A percentile compares a stretch with the other conserved stretches of the same genome.
Conservation (phyloP, 2,329 filamentous ascomycete genomes). For the Aureobasidium lini region DNA sequence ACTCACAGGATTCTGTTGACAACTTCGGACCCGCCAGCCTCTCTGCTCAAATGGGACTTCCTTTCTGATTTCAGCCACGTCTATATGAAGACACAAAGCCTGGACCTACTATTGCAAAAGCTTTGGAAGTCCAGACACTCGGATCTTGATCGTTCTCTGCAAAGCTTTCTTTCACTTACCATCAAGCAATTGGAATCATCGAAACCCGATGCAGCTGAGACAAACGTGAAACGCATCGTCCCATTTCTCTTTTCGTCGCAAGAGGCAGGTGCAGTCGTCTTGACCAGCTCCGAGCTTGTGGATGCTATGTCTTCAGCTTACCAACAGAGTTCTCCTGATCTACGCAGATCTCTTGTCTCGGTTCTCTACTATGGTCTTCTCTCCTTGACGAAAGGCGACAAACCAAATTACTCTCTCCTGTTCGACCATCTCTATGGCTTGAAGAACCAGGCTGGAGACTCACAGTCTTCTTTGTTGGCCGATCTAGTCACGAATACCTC, state of each 20-base stretch:
- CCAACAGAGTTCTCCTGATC: conserved; percentile 51
- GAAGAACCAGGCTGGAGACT: conserved; percentile 61
- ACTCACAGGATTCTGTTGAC: conserved; percentile 49
- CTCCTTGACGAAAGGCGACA: conserved; percentile 58
- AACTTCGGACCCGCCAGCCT: conserved; percentile 33
- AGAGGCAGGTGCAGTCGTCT: conserved; percentile 52
- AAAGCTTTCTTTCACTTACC: conserved; percentile 54
- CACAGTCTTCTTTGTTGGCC: conserved; percentile 61
- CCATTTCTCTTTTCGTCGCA: conserved; percentile 57
- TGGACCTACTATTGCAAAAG: conserved; percentile 40
- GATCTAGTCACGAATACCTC: conserved; percentile 77
- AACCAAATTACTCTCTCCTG: conserved; percentile 65
- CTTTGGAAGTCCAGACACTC: conserved; percentile 48
- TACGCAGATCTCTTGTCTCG: conserved; percentile 62
- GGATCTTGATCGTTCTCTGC: conserved; percentile 48
- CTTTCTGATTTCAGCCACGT: conserved; percentile 60
- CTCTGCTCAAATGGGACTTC: conserved; percentile 57
- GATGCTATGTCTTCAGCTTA: conserved; percentile 66
- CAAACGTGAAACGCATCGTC: conserved; percentile 51
- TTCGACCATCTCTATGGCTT: conserved; percentile 78
- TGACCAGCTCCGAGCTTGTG: conserved; percentile 80
- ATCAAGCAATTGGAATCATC: conserved; percentile 57
- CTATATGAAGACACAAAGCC: conserved; percentile 57
- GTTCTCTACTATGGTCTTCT: conserved; percentile 68
- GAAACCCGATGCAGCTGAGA: conserved; percentile 49